These are phyloP conservation scores for Talaromyces proteolyticus DNA, from an alignment of 495 filamentous ascomycete species.

Conservation along the genomic window DNA sequence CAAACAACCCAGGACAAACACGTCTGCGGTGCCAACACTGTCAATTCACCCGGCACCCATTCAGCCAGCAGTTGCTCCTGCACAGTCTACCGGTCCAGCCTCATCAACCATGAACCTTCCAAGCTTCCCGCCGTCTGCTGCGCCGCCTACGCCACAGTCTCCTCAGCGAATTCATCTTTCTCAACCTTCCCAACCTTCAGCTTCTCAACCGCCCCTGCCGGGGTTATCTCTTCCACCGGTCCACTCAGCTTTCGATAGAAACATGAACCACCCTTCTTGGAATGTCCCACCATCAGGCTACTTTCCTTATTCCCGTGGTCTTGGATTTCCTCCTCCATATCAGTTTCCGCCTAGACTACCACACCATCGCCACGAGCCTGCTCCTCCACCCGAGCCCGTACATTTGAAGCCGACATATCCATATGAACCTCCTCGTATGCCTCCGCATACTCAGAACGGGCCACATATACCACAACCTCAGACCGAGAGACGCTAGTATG, in stretches of 20 bases:
- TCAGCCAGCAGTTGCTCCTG: slow-evolving; percentile 1
- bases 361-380: neutral
- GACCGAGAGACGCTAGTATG: neutral
- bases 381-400: neutral
- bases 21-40: slow-evolving; percentile 15
- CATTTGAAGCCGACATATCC: neutral
- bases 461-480: neutral
- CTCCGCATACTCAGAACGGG: neutral
- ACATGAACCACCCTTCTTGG: neutral
- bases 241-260: neutral
- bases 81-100: neutral
- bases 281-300: neutral
- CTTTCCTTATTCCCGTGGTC: neutral
- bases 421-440: neutral
- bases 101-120: slow-evolving; percentile 8
- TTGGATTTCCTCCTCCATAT: neutral
- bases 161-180: too few relatives aligned
- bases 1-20: neutral
- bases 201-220: neutral
- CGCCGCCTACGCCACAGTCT: slow-evolving; percentile 13
- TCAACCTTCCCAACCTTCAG: neutral
- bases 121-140: slow-evolving; percentile 9
- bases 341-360: neutral
- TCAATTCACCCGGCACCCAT: slow-evolving; percentile 10
- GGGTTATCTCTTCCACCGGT: neutral